Evolutionary conservation across 352 stramenopile species (phyloP), one percentile per base, ranked within the genome.

Genomic region (Phytophthora meadii): DNA sequence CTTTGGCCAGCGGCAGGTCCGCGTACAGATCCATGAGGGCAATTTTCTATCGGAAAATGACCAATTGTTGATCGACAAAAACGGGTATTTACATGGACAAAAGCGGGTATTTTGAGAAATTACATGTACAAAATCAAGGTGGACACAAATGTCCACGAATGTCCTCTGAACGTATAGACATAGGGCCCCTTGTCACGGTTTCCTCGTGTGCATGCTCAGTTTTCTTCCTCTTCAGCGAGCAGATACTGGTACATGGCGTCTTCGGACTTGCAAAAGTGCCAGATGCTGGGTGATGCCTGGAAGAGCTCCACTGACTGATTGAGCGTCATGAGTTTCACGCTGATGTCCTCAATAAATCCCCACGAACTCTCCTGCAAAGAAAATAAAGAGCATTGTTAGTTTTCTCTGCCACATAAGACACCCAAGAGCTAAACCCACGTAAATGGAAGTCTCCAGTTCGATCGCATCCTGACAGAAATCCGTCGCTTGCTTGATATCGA

Each of bases 201-300:
- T 45, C 30, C 41, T 24, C 25, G 24, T 37, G 27, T 28, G 12
- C 12, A 25, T 4, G n/a, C 6, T 76, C 49, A 76, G 52, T 69
- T 62, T 52, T 94, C 85, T 47, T 94, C 84, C 19, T 85, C 76
- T 54, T 93, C 86, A 3, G 84, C 80, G 7, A 92, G 69, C 61
- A 94, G 55, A 51, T 93, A 94, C 50, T 92, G 80, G 68, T 88
- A 76, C 69, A 94, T 81, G 46, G 77, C 81, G 46, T 92, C 80
- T 59, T 94, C 84, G 1, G 79, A 79, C 62, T 92, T 90, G 81
- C 86, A 93, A 63, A 89, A 96, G 70, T 96, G 88, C 77, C 84
- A 96, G 27, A 94, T 41, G 45, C 82, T 88, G 4, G 84, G 86
- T 1, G 76, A 82, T 25, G 76, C 77, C 40, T 90, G 62, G 57